Evolutionary conservation across 1,284 basidiomycete species (phyloP).

Genomic region (Abortiporus biennis): DNA sequence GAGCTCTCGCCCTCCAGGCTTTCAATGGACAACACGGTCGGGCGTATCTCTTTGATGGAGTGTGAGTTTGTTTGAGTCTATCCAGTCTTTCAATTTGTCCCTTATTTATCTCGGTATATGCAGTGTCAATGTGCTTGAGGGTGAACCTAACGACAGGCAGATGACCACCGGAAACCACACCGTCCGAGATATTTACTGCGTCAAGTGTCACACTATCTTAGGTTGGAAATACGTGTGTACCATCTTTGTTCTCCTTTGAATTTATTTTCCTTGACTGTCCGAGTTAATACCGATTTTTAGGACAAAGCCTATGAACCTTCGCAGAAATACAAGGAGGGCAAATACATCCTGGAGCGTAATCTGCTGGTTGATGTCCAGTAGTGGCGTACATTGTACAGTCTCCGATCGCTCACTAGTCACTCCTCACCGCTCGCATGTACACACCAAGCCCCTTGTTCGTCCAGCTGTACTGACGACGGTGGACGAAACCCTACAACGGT

Average conservation of each 20-base stretch:
- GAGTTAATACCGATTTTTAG: constrained; percentile 34
- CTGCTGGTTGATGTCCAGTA: constrained; percentile 78
- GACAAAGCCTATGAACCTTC: constrained; percentile 84
- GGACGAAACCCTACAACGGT: constrained; percentile 7
- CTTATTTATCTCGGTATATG: constrained; percentile 8
- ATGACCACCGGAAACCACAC: constrained; percentile 98
- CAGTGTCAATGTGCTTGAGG: constrained; percentile 87
- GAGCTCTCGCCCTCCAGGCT: constrained; percentile 42
- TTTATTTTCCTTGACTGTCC: neutral
- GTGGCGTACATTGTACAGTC: constrained; percentile 14
- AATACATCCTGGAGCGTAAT: constrained; percentile 94
- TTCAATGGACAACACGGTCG: constrained; percentile 94
- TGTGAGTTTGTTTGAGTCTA: constrained; percentile 51
- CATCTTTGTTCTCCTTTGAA: neutral
- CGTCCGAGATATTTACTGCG: constrained; percentile 91
- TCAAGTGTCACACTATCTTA: constrained; percentile 79
- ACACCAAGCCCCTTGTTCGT: constrained; percentile 5
- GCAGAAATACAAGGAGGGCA: constrained; percentile 98
- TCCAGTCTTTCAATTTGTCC: neutral
- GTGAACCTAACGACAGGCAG: constrained; percentile 83
- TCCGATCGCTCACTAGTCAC: constrained; percentile 8
- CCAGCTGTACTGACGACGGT: too few relatives aligned
- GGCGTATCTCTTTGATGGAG: constrained; percentile 89
- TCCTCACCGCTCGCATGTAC: constrained; percentile 7
- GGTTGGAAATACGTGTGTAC: constrained; percentile 97